Percentiles rank a stretch among this genome's conserved stretches.
Evolutionary conservation across 116 monocot genomes (phyloP).

Genomic region (Papilionanthe hybrid): DNA sequence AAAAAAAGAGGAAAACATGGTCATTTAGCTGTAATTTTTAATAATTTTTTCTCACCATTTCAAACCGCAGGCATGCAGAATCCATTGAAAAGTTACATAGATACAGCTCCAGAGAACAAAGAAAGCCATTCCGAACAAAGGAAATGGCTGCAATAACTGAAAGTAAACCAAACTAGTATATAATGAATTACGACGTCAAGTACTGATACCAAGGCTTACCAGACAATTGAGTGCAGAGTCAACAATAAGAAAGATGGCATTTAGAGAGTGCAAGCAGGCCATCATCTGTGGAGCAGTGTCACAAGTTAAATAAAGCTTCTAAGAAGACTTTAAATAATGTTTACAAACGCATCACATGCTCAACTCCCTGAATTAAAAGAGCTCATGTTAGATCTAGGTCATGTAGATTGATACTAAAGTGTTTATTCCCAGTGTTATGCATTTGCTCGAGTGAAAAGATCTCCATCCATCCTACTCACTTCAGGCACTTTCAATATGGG

Average conservation of each 20-base stretch:
- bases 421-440: too few relatives aligned
- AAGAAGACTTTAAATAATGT: too few relatives aligned
- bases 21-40: not conserved
- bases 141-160: constrained; percentile 54
- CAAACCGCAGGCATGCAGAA: constrained; percentile 66
- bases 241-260: constrained; percentile 54
- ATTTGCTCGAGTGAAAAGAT: too few relatives aligned
- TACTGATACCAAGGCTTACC: constrained; percentile 24
- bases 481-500: too few relatives aligned
- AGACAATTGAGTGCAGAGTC: constrained; percentile 67
- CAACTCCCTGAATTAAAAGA: too few relatives aligned
- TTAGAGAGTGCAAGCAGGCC: constrained; percentile 62
- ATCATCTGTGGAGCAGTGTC: constrained; percentile 33
- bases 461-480: too few relatives aligned
- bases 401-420: too few relatives aligned
- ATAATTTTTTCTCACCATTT: constrained; percentile 44
- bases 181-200: not conserved
- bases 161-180: not conserved
- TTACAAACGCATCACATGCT: too few relatives aligned
- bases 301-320: not conserved
- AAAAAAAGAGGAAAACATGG: not conserved
- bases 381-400: too few relatives aligned
- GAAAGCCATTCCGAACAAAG: constrained; percentile 70
- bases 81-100: constrained; percentile 71
- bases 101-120: constrained; percentile 72